Evolutionary conservation across 2,329 filamentous ascomycete species (phyloP), one percentile per base, ranked within the genome.

Genomic region (Sclerotiophoma versabilis): DNA sequence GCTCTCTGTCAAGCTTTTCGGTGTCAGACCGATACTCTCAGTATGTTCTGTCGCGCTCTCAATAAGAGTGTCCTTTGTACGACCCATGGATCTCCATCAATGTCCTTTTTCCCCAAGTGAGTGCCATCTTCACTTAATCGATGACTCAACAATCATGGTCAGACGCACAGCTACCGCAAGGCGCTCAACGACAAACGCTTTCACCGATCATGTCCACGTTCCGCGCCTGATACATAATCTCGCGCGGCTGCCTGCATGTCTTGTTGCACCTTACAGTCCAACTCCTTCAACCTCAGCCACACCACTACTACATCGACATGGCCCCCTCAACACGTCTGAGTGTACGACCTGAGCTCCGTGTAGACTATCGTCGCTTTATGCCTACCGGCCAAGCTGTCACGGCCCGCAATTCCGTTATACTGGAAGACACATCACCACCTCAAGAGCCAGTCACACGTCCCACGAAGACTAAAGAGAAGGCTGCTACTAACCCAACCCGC

Each of bases 261-360:
- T 25, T 27, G 15, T n/a, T 25, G 20, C 33, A 38, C 37, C 9
- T 29, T 19, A 14, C 33, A 27, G 4, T 9, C 10, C 17, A 44
- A 20, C 19, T 27, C n/a, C 14, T 14, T 43, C 44, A 48, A 43
- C 23, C 11, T 30, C 38, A 36, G 27, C 38, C 38, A 17, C 20
- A 10, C 38, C 38, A 17, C 20, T 7, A 14, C 26, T 12, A 26
- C 39, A 26, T 9, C 15, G 1, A 26, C 27, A 65, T 64, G 59
- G 51, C 59, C 19, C 54, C 57, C 19, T 49, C 42, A 29, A 61
- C 56, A 10, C 57, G 55, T 6, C 45, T 62, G 4, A 20, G 27
- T 29, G 19, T 29, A 12, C 53, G 15, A 12, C 49, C 57, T 23
- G 48, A 47, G 12, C 46, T 34, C 15, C 50, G 53, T 14, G 48